Evolutionary conservation across 805 yeast genomes (phyloP).

Genomic region (Pichia exigua): DNA sequence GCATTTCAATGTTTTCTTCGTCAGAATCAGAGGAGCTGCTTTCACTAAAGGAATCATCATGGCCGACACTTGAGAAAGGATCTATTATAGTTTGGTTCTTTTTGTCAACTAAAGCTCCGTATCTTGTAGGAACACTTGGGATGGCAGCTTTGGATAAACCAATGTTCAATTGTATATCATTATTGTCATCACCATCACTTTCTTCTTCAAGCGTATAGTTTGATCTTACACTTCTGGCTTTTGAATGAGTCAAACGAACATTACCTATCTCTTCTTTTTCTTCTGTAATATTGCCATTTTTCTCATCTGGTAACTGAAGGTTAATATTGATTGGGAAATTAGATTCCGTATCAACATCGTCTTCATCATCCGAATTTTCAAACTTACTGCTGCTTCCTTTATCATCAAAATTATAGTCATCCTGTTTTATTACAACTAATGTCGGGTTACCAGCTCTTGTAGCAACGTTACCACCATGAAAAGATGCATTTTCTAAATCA

Average conservation of each 20-base stretch:
- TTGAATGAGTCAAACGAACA: background rate
- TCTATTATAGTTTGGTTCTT: slow-evolving; percentile 2
- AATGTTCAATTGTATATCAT: background rate
- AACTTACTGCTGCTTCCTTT: background rate
- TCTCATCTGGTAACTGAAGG: background rate
- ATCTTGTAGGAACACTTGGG: slow-evolving; percentile 5
- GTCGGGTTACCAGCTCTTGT: slow-evolving; percentile 22
- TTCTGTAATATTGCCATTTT: slow-evolving; percentile 16
- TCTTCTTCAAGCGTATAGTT: slow-evolving; percentile 5
- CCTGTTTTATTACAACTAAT: slow-evolving; percentile 22
- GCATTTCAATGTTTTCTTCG: slow-evolving; percentile 26
- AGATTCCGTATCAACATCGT: background rate
- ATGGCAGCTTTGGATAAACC: background rate
- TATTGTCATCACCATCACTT: background rate
- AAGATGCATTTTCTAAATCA: slow-evolving; percentile 27
- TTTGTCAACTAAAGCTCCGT: slow-evolving; percentile 14
- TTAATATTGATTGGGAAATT: slow-evolving; percentile 9
- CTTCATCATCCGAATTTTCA: background rate
- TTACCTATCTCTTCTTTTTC: slow-evolving; percentile 19
- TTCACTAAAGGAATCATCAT: background rate
- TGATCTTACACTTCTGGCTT: background rate
- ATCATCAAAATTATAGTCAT: slow-evolving; percentile 20
- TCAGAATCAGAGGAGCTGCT: slow-evolving; percentile 4
- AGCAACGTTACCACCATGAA: slow-evolving; percentile 27
- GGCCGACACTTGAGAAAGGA: background rate